Evolutionary conservation across 305 asterid genomes (phyloP).

Genomic region (Caryopteris hybrid): DNA sequence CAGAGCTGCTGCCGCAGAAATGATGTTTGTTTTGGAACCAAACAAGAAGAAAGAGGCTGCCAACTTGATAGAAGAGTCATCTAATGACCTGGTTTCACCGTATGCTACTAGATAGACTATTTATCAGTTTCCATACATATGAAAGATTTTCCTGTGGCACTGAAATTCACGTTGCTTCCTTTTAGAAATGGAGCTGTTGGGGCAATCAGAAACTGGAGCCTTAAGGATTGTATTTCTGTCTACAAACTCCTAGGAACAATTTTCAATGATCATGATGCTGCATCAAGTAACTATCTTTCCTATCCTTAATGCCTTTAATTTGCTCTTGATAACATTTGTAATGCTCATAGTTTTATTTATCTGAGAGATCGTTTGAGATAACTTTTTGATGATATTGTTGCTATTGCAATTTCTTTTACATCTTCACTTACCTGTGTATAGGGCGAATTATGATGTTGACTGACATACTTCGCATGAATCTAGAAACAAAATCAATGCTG

Average conservation of each 20-base stretch:
- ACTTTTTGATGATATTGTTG: neutral
- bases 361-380: neutral
- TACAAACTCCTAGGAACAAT: conserved; percentile 56
- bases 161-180: conserved; percentile 21
- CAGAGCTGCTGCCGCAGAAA: conserved; percentile 93
- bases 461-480: neutral
- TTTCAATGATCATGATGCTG: conserved; percentile 67
- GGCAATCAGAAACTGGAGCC: conserved; percentile 42
- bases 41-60: conserved; percentile 70
- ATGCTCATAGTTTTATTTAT: neutral
- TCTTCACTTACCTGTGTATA: neutral
- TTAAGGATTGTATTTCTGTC: conserved; percentile 68
- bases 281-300: conserved; percentile 47
- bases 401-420: neutral
- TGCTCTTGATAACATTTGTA: neutral
- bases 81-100: conserved; percentile 45
- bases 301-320: neutral
- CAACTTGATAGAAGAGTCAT: conserved; percentile 74
- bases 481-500: neutral
- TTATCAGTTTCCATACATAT: neutral
- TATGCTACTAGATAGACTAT: conserved; percentile 28
- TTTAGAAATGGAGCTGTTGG: conserved; percentile 56
- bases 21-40: conserved; percentile 75
- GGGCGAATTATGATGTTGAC: neutral
- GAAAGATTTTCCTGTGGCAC: conserved; percentile 13